These are phyloP conservation scores for Apophysomyces sp. DNA, from an alignment of 371 early-diverging fungal genomes.

Conservation along the genomic window DNA sequence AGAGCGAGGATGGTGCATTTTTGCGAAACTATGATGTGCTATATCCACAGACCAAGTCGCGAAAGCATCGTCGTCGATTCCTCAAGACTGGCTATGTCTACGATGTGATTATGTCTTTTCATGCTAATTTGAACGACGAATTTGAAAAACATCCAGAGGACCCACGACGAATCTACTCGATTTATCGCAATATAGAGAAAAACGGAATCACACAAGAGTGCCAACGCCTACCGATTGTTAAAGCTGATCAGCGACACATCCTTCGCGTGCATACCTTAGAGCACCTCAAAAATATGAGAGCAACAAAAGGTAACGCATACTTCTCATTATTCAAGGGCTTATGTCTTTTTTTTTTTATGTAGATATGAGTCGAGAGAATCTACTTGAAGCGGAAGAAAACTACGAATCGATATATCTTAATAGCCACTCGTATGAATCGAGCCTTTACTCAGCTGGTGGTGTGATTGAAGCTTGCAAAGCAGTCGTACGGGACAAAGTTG, in stretches of 20 bases:
- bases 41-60: background rate
- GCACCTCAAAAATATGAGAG: conserved; percentile 37
- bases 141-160: conserved; percentile 73
- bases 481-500: conserved; percentile 61
- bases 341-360: background rate
- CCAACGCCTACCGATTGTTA: conserved; percentile 44
- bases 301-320: conserved; percentile 21
- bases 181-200: conserved; percentile 55
- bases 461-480: conserved; percentile 71
- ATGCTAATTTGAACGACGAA: conserved; percentile 33
- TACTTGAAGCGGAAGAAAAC: conserved; percentile 14
- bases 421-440: conserved; percentile 59
- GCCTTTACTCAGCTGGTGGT: conserved; percentile 72
- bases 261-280: conserved; percentile 57
- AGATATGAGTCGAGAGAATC: conserved; percentile 9
- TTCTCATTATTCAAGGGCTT: background rate
- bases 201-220: conserved; percentile 53
- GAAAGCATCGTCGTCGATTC: conserved; percentile 6
- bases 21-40: background rate
- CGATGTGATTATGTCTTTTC: conserved; percentile 67
- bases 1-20: no score
- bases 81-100: conserved; percentile 60
- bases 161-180: conserved; percentile 67
- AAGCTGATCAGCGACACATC: conserved; percentile 58
- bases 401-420: conserved; percentile 77